Percentiles rank a stretch among this genome's conserved stretches.
phyloP scores from a whole-genome alignment of 352 stramenopile genomes.

The Globisporangium rhizosaccharum region DNA sequence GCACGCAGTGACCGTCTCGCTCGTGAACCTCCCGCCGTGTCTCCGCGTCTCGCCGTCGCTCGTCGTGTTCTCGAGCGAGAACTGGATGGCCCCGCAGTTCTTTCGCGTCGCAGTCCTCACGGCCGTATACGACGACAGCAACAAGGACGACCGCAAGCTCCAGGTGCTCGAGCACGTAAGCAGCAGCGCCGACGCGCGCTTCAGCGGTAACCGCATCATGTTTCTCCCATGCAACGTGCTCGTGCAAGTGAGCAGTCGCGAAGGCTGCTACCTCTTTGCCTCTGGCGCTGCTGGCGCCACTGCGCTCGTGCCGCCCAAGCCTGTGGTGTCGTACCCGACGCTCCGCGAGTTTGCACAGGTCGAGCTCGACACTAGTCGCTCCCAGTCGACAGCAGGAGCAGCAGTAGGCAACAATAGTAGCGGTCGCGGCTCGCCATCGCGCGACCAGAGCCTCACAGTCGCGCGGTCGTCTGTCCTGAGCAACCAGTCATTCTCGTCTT shows the following conservation, averaged over 20 bases:
- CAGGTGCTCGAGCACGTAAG: conserved; percentile 44
- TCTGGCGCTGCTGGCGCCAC: conserved; percentile 13
- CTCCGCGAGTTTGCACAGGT: conserved; percentile 38
- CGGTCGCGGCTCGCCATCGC: conserved; percentile 16
- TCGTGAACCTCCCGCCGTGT: conserved; percentile 38
- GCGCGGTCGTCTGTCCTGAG: not conserved
- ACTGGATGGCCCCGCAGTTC: conserved; percentile 40
- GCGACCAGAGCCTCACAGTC: not conserved
- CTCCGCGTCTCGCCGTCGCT: conserved; percentile 44
- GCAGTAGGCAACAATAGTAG: conserved; percentile 22
- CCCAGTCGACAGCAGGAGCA: conserved; percentile 12
- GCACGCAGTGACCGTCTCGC: conserved; percentile 38
- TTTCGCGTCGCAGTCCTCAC: conserved; percentile 43
- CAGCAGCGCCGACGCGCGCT: conserved; percentile 42
- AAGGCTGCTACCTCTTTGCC: conserved; percentile 36
- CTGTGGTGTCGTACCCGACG: conserved; percentile 9
- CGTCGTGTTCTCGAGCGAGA: conserved; percentile 38
- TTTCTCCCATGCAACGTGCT: conserved; percentile 31
- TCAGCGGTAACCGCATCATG: conserved; percentile 33
- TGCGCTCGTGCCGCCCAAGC: not conserved
- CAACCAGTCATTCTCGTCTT: not conserved
- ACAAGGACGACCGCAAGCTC: conserved; percentile 21
- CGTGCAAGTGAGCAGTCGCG: conserved; percentile 37
- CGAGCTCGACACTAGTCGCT: conserved; percentile 12
- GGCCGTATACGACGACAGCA: conserved; percentile 15